phyloP scores from a whole-genome alignment of 139 green algal species.

The Picochlorum sp. region DNA sequence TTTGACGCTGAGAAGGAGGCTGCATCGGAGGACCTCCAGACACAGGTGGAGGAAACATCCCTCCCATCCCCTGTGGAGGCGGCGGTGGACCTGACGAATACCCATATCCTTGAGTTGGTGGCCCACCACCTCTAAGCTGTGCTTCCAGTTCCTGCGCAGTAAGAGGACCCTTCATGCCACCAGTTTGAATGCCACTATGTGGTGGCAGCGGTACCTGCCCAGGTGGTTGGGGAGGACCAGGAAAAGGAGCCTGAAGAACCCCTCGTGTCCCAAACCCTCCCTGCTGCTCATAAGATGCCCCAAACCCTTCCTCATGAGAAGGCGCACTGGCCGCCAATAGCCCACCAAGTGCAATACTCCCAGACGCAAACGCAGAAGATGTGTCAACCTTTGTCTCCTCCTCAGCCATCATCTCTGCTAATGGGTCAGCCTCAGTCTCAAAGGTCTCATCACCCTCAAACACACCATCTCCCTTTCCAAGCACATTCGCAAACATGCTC shows the following conservation, averaged over 20 bases:
- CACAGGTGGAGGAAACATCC: background rate
- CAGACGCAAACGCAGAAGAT: background rate
- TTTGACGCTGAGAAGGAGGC: background rate
- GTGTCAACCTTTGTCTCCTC: background rate
- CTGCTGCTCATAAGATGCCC: background rate
- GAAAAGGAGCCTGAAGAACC: background rate
- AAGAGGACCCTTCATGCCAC: slow-evolving; percentile 7
- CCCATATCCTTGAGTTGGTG: background rate
- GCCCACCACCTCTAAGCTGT: slow-evolving; percentile 24
- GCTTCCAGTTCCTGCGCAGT: slow-evolving; percentile 39
- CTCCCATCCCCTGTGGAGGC: background rate
- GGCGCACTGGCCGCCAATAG: slow-evolving; percentile 15
- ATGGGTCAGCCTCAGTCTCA: background rate
- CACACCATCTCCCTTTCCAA: slow-evolving; percentile 3
- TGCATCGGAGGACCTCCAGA: background rate
- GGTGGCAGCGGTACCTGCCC: too few relatives aligned
- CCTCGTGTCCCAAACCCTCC: background rate
- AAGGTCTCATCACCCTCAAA: background rate
- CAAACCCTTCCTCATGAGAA: slow-evolving; percentile 1
- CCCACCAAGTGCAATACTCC: slow-evolving; percentile 33
- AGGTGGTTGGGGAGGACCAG: background rate
- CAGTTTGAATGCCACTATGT: background rate
- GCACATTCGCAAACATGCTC: slow-evolving; percentile 41
- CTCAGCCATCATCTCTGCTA: background rate
- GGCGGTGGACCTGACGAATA: background rate